Percentiles rank a stretch among this genome's conserved stretches.
phyloP scores from a whole-genome alignment of 2,329 filamentous ascomycete genomes.

The Thielaviopsis ethacetica region DNA sequence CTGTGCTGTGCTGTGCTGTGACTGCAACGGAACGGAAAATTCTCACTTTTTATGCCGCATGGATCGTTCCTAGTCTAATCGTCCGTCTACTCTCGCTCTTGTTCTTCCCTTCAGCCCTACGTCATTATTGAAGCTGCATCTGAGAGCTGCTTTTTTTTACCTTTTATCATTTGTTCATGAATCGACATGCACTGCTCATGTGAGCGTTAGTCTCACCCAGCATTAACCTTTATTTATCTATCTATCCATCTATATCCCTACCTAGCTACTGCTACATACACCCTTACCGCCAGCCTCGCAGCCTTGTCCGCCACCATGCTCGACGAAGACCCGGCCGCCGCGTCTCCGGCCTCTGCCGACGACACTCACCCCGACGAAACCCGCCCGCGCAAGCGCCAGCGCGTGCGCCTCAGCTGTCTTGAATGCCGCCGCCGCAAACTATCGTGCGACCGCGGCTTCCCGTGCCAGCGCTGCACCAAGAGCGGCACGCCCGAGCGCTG shows the following conservation, averaged over 20 bases:
- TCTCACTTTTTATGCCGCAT: not conserved
- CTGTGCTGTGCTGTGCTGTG: not conserved
- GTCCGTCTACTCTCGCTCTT: not conserved
- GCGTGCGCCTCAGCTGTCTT: slow-evolving; percentile 41
- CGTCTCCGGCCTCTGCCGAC: slow-evolving; percentile 7
- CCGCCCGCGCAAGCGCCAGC: slow-evolving; percentile 38
- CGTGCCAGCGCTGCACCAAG: slow-evolving; percentile 46
- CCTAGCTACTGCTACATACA: not conserved
- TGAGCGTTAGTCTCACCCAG: not conserved
- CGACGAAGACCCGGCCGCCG: slow-evolving; percentile 1
- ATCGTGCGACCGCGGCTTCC: slow-evolving; percentile 44
- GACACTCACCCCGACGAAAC: slow-evolving; percentile 11
- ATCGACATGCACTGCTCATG: not conserved
- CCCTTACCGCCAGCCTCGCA: not conserved
- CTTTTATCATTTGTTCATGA: not conserved
- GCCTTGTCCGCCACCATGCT: not conserved
- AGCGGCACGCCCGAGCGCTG: slow-evolving; percentile 43
- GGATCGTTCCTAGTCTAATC: not conserved
- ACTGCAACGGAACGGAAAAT: not conserved
- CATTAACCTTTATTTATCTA: not conserved
- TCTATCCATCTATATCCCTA: not conserved
- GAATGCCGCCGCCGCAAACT: slow-evolving; percentile 45
- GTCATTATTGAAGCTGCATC: not conserved
- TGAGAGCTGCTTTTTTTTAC: not conserved
- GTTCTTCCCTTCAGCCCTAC: not conserved